Evolutionary conservation across 306 rosid genomes (phyloP).

Genomic region (Glycine soja): DNA sequence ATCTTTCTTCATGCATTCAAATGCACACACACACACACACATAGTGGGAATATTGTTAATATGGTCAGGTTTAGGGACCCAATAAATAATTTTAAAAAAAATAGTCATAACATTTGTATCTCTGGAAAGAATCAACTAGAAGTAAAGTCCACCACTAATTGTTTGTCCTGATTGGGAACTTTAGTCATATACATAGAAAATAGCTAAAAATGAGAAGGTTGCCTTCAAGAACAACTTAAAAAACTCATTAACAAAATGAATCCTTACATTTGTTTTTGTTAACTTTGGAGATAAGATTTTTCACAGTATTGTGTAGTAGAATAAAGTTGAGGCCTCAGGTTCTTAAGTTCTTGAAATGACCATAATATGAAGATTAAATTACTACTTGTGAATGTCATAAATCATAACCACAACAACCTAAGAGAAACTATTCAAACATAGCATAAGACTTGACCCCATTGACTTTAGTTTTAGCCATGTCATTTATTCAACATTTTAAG

Average conservation of each 20-base stretch:
- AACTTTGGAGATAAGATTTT: constrained; percentile 84
- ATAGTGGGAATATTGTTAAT: not conserved
- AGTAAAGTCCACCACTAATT: constrained; percentile 27
- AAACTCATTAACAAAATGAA: not conserved
- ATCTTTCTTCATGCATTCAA: not conserved
- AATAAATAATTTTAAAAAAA: not conserved
- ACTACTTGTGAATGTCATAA: constrained; percentile 3
- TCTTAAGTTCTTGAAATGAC: constrained; percentile 87
- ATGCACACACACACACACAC: not conserved
- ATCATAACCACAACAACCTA: constrained; percentile 27
- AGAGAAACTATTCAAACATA: not conserved
- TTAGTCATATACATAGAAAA: constrained; percentile 30
- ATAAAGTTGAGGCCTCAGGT: constrained; percentile 96
- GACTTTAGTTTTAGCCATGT: constrained; percentile 22
- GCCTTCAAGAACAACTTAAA: constrained; percentile 13
- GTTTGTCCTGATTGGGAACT: not conserved
- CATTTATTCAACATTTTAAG: not conserved
- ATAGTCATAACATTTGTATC: not conserved
- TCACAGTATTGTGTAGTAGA: constrained; percentile 98
- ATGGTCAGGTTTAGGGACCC: constrained; percentile 10
- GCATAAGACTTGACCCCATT: not conserved
- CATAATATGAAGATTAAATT: constrained; percentile 41
- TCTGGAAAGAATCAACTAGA: constrained; percentile 22
- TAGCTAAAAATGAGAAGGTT: constrained; percentile 8
- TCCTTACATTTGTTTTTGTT: constrained; percentile 92